Evolutionary conservation across 257 asterid genomes (phyloP).

Genomic region (Mentha longifolia): DNA sequence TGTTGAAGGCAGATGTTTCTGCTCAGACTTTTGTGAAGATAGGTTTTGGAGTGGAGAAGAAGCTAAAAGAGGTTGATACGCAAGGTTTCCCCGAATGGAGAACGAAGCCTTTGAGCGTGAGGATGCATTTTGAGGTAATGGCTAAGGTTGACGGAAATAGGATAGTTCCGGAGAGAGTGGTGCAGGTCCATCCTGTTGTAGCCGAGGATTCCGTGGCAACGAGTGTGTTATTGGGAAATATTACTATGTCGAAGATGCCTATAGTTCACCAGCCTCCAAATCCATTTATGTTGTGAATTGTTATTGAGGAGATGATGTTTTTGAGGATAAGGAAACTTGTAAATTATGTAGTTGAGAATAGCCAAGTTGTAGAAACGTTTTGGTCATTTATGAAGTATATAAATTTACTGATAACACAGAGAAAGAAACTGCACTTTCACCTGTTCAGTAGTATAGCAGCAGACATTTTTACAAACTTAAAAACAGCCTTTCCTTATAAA

Average conservation of each 20-base stretch:
- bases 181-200: slow-evolving; percentile 68
- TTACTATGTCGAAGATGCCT: slow-evolving; percentile 65
- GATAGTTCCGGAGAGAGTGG: slow-evolving; percentile 81
- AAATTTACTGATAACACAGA: slow-evolving; percentile 12
- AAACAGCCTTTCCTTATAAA: slow-evolving; percentile 8
- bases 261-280: slow-evolving; percentile 62
- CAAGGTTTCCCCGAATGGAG: slow-evolving; percentile 81
- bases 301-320: neutral
- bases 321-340: slow-evolving; percentile 36
- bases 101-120: slow-evolving; percentile 63
- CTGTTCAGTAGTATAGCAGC: slow-evolving; percentile 21
- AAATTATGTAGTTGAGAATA: neutral
- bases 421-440: slow-evolving; percentile 10
- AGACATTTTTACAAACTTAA: neutral
- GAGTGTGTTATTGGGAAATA: slow-evolving; percentile 57
- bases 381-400: neutral
- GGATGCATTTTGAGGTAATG: slow-evolving; percentile 94
- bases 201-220: slow-evolving; percentile 65
- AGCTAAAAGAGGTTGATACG: slow-evolving; percentile 44
- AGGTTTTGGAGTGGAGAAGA: slow-evolving; percentile 86
- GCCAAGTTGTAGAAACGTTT: neutral
- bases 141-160: slow-evolving; percentile 87
- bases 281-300: slow-evolving; percentile 72
- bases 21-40: slow-evolving; percentile 89
- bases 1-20: slow-evolving; percentile 83